Base-by-base conservation (phyloP, 768 basidiomycete species). In the Suillus paluster region DNA sequence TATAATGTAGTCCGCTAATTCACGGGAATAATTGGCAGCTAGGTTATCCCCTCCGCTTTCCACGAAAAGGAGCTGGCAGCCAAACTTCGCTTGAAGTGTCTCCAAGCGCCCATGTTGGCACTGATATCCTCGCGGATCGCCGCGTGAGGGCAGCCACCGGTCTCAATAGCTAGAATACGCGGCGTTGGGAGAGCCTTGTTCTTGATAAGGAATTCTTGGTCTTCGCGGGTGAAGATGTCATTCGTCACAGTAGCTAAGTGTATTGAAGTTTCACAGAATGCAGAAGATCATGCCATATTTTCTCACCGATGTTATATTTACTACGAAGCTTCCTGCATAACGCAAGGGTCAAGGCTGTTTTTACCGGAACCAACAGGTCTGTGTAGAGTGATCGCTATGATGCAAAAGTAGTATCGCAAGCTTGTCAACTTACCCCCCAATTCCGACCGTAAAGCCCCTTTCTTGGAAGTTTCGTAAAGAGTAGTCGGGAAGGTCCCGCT, bases 341-440 rank as follows among this genome's bases (percentile, higher is more conserved):
- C 1, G 92, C 93, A 55, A 99, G 86, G 3, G 95, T 92, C 66
- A 98, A 77, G 0, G 97, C 97, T 0, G 97, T 98, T 81, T n/a
- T 99, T 99, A 4, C 97, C 97, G 2, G 96, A 97, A 11, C 96
- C 96, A n/a, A 99, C 96, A 2, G 96, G 96, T 0, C 96, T 97
- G 50, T 30, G 59, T 65, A 42, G 42, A 55, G n/a, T 39, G 36
- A 39, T 39, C 54, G 23, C 4, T 19, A 25, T 19, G 17, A 17
- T 25, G 17, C 36, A 39, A 19, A 19, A 3, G 46, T n/a, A n/a
- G n/a, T 41, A 58, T 64, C 12, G 36, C 48, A 56, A 19, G 30
- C 41, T 39, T 15, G 48, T 44, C 17, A 14, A 77, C 89, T 53
- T 70, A 96, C 96, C 96, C 96, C 70, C 97, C 97, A 59, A 99